A percentile compares a stretch with the other conserved stretches of the same genome.
These are phyloP conservation scores for Peterozyma xylosa DNA, from an alignment of 805 yeast genomes.

Conservation along the genomic window DNA sequence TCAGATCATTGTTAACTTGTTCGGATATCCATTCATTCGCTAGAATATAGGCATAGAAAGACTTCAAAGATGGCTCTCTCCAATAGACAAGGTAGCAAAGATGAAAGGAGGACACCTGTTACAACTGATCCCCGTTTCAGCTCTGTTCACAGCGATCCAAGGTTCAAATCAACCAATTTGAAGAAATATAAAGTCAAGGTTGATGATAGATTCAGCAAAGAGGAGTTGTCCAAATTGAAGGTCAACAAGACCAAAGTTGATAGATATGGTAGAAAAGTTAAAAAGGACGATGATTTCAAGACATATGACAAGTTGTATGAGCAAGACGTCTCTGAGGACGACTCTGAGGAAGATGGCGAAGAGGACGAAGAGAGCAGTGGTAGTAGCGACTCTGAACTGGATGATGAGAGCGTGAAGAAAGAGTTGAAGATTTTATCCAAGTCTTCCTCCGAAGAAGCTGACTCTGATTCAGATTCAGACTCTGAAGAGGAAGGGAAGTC, in stretches of 20 bases:
- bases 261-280: constrained; percentile 75
- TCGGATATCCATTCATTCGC: background rate
- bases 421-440: constrained; percentile 11
- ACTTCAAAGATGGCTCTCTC: constrained; percentile 10
- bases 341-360: constrained; percentile 21
- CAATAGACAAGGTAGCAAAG: constrained; percentile 5
- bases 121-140: constrained; percentile 72
- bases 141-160: constrained; percentile 77
- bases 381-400: constrained; percentile 14
- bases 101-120: constrained; percentile 20
- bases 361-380: constrained; percentile 15
- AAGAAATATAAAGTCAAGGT: constrained; percentile 67
- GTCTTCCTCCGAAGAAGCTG: constrained; percentile 9
- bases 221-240: constrained; percentile 48
- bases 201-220: constrained; percentile 76
- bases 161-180: constrained; percentile 70
- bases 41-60: background rate
- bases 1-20: constrained; percentile 18
- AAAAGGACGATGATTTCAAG: constrained; percentile 31
- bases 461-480: constrained; percentile 13
- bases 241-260: constrained; percentile 68
- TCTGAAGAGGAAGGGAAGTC: constrained; percentile 14
- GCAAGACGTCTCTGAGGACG: constrained; percentile 24
- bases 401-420: constrained; percentile 9
- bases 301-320: constrained; percentile 65